These are phyloP conservation scores for Trichosporon asahii DNA, from an alignment of 1,284 basidiomycete genomes.

Conservation along the genomic window DNA sequence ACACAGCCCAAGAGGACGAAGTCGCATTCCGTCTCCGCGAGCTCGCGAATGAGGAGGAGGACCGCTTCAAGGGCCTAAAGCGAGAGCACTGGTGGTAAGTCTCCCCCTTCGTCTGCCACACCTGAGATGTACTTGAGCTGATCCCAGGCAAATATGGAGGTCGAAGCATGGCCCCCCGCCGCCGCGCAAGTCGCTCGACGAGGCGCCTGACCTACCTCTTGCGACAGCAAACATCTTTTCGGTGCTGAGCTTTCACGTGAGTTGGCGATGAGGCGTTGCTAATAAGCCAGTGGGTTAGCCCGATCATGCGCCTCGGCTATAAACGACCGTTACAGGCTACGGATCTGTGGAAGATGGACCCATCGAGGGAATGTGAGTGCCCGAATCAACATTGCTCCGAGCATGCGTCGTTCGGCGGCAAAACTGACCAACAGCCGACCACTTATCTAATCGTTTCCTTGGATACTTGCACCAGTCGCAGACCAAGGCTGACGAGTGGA, in stretches of 20 bases:
- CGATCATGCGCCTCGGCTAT: constrained; percentile 63
- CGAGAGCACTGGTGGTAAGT: constrained; percentile 44
- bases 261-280: not conserved
- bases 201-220: constrained; percentile 62
- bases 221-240: constrained; percentile 60
- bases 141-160: constrained; percentile 54
- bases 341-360: constrained; percentile 64
- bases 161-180: constrained; percentile 56
- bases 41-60: constrained; percentile 22
- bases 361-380: constrained; percentile 51
- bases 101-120: too few species aligned
- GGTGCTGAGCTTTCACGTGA: constrained; percentile 58
- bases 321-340: constrained; percentile 68
- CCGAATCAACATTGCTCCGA: too few species aligned
- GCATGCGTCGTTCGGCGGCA: not conserved
- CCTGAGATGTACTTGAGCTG: not conserved
- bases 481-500: constrained; percentile 41
- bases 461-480: constrained; percentile 33
- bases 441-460: constrained; percentile 55
- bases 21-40: constrained; percentile 28
- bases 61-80: constrained; percentile 33
- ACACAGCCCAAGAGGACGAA: constrained; percentile 13
- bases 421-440: constrained; percentile 52
- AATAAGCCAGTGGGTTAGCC: constrained; percentile 53
- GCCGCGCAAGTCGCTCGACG: constrained; percentile 59